Evolutionary conservation across 2,329 filamentous ascomycete species (phyloP), one percentile per base, ranked within the genome.

Genomic region (Phoma sp.): DNA sequence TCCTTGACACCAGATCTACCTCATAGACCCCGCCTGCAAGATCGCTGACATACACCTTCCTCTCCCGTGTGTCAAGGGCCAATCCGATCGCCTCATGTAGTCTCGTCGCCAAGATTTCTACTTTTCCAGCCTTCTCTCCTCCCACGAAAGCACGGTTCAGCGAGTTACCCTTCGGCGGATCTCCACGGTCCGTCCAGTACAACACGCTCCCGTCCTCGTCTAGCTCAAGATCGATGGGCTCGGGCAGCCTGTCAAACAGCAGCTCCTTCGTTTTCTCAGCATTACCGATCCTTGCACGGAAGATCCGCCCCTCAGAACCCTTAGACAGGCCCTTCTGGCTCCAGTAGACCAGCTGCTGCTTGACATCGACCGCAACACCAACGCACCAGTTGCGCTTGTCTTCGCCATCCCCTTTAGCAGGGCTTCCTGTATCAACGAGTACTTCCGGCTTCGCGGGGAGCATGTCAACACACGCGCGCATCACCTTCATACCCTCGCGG

Each of bases 111-210:
- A 68, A 32, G 13, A 33, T 29, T 8, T 54, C 35, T 14, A 54
- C 45, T 18, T 14, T 6, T 6, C 44, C 39, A 4, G n/a, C 24
- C 30, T n/a, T 22, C 4, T 27, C 33, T 8, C 7, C 25, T 3
- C 51, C 53, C 4, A 60, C 45, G 14, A 38, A 51, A 0, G 71
- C 73, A 8, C 75, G 66, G 63, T 85, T 84, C 55, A 87, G 57
- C 9, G 78, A 78, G 63, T 84, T 85, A 0, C 84, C 84, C 4
- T 69, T 62, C 0, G 84, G 84, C 1, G 80, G 68, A 57, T 87
- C 84, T 3, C 84, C 85, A 0, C 85, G 75, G 58, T 87, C 85
- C 0, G 84, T 85, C 85, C 84, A 87, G 68, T 83, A 86, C 30
- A 87, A 70, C 2, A 67, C 73, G 29, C 75, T 64, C 2, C 64